Evolutionary conservation across 495 filamentous ascomycete genomes (phyloP), one percentile per base, ranked within the genome.

Genomic region (Annulohypoxylon bovei): DNA sequence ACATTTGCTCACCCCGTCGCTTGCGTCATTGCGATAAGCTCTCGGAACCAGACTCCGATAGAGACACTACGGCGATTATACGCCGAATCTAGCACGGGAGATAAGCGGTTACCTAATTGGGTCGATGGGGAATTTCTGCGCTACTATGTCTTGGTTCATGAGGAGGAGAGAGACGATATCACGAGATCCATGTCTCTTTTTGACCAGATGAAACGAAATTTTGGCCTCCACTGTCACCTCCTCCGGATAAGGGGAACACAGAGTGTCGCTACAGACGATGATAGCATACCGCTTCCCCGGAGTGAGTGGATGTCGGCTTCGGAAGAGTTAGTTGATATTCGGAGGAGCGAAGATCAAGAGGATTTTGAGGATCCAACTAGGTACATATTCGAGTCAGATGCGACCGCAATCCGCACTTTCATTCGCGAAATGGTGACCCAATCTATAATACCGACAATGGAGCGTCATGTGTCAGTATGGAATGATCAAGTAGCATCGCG

Each of bases 181-280:
- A 85, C 88, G 11, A 94, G 93, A 77, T 96, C 90, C 32, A 96
- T 92, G 76, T 87, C 86, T 44, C 83, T 98, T 22, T 99, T 95
- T 75, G 95, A 98, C 67, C 92, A 97, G 76, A 99, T 99, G 95
- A 98, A 98, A 79, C 87, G 94, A 25, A 93, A 97, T 77, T 95
- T 98, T 71, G 95, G 95, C 3, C 81, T 99, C 20, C 94, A 98
- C 77, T 99, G 95, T 77, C 95, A 98, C 78, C 85, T 99, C 2
- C 85, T 99, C 4, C 83, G 95, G 39, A 81, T 99, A 22, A 87
- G 95, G 70, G 93, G 91, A 71, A 90, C 89, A 60, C 91, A 92
- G 71, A 95, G 93, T 79, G 88, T 93, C 16, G 89, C 93, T 37
- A 93, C 93, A 0, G 96, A 98, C 80, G 95, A 98, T 79, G 96